Percentiles rank a stretch among this genome's conserved stretches.
Conservation (phyloP, 495 filamentous ascomycete genomes). For the Cercophora newfieldiana region DNA sequence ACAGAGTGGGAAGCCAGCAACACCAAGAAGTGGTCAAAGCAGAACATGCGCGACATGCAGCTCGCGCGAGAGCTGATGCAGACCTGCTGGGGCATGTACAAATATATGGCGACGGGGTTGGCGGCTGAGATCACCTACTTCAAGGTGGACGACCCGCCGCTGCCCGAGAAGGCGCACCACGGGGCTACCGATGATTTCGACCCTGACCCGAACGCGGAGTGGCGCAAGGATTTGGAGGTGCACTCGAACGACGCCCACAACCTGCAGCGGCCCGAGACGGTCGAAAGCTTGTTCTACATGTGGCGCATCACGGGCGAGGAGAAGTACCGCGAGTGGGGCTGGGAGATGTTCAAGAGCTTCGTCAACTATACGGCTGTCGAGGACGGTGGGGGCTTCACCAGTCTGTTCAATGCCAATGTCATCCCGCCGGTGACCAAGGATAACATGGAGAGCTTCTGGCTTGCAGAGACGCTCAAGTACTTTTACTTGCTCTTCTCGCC, state of each 20-base stretch:
- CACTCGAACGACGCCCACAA: conserved; percentile 80
- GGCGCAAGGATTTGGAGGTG: conserved; percentile 76
- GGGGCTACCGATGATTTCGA: conserved; percentile 49
- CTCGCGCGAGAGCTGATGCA: conserved; percentile 89
- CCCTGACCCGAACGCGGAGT: conserved; percentile 53
- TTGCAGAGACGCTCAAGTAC: conserved; percentile 98
- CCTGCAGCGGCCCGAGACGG: conserved; percentile 92
- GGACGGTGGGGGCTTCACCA: conserved; percentile 79
- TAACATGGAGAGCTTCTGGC: conserved; percentile 96
- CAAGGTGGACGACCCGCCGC: conserved; percentile 64
- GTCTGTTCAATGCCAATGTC: conserved; percentile 70
- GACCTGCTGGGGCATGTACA: conserved; percentile 97
- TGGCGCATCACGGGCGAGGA: conserved; percentile 94
- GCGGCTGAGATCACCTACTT: conserved; percentile 94
- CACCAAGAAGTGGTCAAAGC: conserved; percentile 66
- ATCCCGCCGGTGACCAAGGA: conserved; percentile 65
- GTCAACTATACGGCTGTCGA: conserved; percentile 75
- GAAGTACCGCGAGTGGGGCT: conserved; percentile 94
- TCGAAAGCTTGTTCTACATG: conserved; percentile 96
- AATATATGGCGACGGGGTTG: conserved; percentile 79
- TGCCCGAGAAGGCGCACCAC: conserved; percentile 54
- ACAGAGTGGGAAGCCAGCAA: conserved; percentile 73
- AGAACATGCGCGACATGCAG: conserved; percentile 82
- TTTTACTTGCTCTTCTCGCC: conserved; percentile 93
- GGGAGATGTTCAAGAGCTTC: conserved; percentile 96